phyloP scores from a whole-genome alignment of 768 basidiomycete genomes.

The Chalciporus pseudorubinellus region DNA sequence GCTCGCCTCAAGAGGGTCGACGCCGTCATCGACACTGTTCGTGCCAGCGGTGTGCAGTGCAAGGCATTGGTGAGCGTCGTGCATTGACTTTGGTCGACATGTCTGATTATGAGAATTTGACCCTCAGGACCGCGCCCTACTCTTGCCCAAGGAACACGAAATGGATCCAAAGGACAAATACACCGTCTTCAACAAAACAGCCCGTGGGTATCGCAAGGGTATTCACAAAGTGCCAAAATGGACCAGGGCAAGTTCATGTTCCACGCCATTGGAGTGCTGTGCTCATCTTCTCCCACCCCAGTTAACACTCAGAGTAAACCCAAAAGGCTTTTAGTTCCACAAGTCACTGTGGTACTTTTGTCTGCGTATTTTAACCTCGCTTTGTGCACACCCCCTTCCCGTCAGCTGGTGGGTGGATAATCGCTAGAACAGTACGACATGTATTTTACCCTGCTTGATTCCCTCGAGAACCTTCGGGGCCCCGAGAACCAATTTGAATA shows the following conservation, averaged over 20 bases:
- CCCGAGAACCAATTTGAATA: constrained; percentile 73
- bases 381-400: neutral
- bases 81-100: neutral
- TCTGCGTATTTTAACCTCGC: neutral
- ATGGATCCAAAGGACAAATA: constrained; percentile 96
- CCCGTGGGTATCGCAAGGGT: constrained; percentile 82
- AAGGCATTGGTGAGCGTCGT: constrained; percentile 61
- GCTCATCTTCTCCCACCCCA: constrained; percentile 30
- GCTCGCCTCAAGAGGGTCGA: constrained; percentile 90
- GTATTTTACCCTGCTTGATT: constrained; percentile 69
- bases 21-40: constrained; percentile 85
- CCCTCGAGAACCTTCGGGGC: constrained; percentile 57
- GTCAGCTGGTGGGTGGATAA: neutral
- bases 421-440: constrained; percentile 73
- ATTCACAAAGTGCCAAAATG: constrained; percentile 98
- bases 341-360: constrained; percentile 10
- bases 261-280: neutral
- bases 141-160: constrained; percentile 89
- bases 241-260: constrained; percentile 66
- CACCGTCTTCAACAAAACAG: constrained; percentile 75
- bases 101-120: neutral
- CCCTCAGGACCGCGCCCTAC: constrained; percentile 70
- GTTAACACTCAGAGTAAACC: constrained; percentile 86
- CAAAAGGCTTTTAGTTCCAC: constrained; percentile 90
- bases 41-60: constrained; percentile 77